Base-by-base conservation (phyloP, 2,329 filamentous ascomycete genomes). In the Monosporascus sp. region DNA sequence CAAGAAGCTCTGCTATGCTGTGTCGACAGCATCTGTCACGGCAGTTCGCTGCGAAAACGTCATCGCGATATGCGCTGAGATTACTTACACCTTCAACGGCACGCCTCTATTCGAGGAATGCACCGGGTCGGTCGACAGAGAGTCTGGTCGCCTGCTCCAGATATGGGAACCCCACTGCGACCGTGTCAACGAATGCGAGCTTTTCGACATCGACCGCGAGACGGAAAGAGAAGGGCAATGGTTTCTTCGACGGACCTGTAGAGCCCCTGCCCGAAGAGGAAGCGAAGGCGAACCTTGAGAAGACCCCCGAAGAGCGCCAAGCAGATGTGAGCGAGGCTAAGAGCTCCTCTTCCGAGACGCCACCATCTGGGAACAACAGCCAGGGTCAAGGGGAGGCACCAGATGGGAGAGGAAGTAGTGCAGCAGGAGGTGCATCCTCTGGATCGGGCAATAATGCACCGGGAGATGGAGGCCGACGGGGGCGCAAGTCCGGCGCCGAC, bases 381-480 rank as follows among this genome's bases (percentile, higher is more conserved):
- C 73, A 74, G 47, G 57, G 67, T 41, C 58, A 71, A 64, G 58
- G 70, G 64, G 68, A 73, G 38, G 61, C 68, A n/a, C 60, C 71
- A 46, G 83, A 88, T 65, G 79, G 76, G 50, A 84, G 82, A 62
- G 76, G 75, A 39, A 77, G 81, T 37, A 82, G 82, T 62, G 77
- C 84, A 48, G 80, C 85, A 48, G 81, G 80, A 43, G 78, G 79
- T 44, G 69, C 73, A 20, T 73, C 75, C 59, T 77, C 70, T 54
- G 76, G 79, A 7, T 75, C 77, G 3, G 69, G 78, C 17, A 78
- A 78, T 51, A 84, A 87, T 59, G 80, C 81, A 9, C 72, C 77
- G 3, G 77, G 81, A 39, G 84, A 86, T 61, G 81, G 86, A 24
- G 83, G 87, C 49, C 87, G 83, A 71, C 88, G 85, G 65, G 86